Percentiles rank a stretch among this genome's conserved stretches.
Evolutionary conservation across 2,329 filamentous ascomycete species (phyloP).

Genomic region (Aspergillus candidus): DNA sequence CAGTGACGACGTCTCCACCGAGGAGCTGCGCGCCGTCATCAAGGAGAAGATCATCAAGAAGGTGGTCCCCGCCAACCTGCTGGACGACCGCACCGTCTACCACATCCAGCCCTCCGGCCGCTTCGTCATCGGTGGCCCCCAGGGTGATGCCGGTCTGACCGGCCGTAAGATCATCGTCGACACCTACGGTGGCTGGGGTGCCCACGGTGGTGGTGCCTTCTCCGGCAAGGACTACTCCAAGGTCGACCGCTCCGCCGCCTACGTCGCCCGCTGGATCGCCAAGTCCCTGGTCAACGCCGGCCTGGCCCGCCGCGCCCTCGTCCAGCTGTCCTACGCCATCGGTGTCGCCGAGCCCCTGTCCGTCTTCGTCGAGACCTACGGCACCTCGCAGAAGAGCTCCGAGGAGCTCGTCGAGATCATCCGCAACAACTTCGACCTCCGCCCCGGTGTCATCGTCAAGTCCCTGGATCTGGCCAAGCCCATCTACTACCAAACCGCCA

Average conservation of each 20-base stretch:
- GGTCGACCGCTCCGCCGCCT: conserved; percentile 97
- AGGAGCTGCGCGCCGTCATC: conserved; percentile 89
- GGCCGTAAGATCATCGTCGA: conserved; percentile 99
- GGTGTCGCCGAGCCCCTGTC: conserved; percentile 97
- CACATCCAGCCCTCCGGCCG: conserved; percentile 98
- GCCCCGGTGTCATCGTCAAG: conserved; percentile 96
- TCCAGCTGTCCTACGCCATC: conserved; percentile 99
- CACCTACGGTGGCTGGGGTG: conserved; percentile 99
- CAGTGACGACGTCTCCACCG: conserved; percentile 78
- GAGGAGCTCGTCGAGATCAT: conserved; percentile 95
- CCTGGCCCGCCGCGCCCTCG: conserved; percentile 84
- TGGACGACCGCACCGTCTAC: conserved; percentile 91
- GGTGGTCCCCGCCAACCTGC: conserved; percentile 85
- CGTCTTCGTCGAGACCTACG: conserved; percentile 96
- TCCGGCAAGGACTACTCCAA: conserved; percentile 99
- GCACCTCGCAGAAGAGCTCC: conserved; percentile 81
- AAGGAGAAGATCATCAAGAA: conserved; percentile 95
- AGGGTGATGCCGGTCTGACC: conserved; percentile 97
- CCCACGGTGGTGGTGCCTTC: conserved; percentile 99
- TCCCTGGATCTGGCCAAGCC: conserved; percentile 92
- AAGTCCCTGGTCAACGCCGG: conserved; percentile 91
- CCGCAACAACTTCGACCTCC: conserved; percentile 91
- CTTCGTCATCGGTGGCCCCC: conserved; percentile 98
- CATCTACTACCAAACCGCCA: conserved; percentile 97
- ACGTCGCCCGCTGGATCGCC: conserved; percentile 96